Evolutionary conservation across 306 rosid species (phyloP).

Genomic region (Fagus crenata): DNA sequence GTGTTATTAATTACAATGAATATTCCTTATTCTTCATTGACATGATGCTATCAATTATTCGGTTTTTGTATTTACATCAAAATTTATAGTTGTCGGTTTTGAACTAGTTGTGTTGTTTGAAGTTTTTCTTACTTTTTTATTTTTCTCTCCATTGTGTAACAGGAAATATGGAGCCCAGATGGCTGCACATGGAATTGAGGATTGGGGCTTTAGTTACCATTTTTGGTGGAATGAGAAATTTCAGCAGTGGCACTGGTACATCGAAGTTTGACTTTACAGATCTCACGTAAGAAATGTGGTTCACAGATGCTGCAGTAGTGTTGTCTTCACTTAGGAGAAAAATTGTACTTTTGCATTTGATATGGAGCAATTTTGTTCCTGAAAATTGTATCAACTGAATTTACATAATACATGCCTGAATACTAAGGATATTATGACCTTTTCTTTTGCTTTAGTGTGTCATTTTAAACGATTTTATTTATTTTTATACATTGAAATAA

Average conservation of each 20-base stretch:
- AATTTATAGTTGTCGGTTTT: not conserved
- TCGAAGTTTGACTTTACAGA: constrained; percentile 58
- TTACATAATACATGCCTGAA: not conserved
- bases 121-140: constrained; percentile 10
- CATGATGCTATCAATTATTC: not conserved
- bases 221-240: constrained; percentile 39
- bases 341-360: not conserved
- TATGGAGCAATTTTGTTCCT: not conserved
- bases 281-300: constrained; percentile 63
- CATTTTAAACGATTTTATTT: not conserved
- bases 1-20: not conserved
- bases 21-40: not conserved
- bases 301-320: not conserved
- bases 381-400: not conserved
- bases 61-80: not conserved
- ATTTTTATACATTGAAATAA: not conserved
- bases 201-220: constrained; percentile 34
- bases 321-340: not conserved
- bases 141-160: constrained; percentile 21
- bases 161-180: constrained; percentile 39
- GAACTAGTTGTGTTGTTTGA: not conserved
- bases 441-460: not conserved
- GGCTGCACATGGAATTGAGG: constrained; percentile 33
- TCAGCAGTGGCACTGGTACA: constrained; percentile 46
- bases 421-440: not conserved